Base-by-base conservation (phyloP, 169 alveolate genomes). In the Amoebophrya sp. region DNA sequence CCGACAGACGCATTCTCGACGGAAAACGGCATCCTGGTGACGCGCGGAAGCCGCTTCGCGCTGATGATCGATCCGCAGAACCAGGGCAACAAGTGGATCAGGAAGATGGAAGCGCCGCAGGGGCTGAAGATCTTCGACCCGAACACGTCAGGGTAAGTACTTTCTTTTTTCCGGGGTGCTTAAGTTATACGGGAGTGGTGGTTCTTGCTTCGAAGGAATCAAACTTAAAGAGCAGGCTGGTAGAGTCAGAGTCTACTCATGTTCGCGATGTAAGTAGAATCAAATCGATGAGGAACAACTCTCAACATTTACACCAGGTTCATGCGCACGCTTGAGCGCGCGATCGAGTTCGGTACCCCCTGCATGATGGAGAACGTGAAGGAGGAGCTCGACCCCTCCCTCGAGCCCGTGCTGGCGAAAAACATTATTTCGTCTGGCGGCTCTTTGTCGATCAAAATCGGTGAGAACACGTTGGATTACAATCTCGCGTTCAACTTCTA, bases 31-130 rank as follows among this genome's bases (percentile, higher is more conserved):
- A 97, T 96, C 40, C 93, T 98, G 40, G 97, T 96, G 88, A 96
- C 97, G 58, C 94, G 94, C 89, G 95, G 98, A 23, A 93, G 96
- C 50, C 96, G 98, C 93, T 97, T 98, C 98, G 98, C 99, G 69
- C 95, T 97, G 89, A 96, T 97, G 97, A 97, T 98, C 89, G 99
- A 98, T 92, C 99, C 99, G 29, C 97, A 98, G 92, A 95, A 93
- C 92, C 98, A 98, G 94, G 99, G 98, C 16, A 95, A 95, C 90
- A 95, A 95, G 45, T 98, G 99, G 99, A 97, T 97, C 39, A 94
- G 97, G 91, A 96, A 95, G 92, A 95, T 95, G 95, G 97, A 96
- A 93, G 95, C 92, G 88, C 23, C 94, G 43, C 88, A 92, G 43
- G 93, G 92, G 87, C 92, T 95, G 29, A 91, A 91, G 90, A 93